Conservation (phyloP, 257 asterid genomes). For the Capsicum pubescens region DNA sequence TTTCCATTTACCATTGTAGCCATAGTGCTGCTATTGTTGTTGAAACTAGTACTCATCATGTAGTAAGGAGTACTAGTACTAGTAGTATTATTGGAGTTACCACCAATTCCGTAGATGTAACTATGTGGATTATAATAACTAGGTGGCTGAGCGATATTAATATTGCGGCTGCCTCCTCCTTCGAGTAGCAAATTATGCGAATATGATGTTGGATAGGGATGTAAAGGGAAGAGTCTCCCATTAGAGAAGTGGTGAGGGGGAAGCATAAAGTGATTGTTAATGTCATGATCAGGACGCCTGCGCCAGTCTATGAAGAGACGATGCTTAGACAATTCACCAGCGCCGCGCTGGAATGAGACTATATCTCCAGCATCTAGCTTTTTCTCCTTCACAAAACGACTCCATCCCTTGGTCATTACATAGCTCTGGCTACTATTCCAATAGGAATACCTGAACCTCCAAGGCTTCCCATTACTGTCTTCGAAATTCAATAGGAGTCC, state of each 20-base stretch:
- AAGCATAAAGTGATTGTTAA: neutral
- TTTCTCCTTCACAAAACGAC: constrained; percentile 86
- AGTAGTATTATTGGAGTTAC: neutral
- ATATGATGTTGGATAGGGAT: constrained; percentile 17
- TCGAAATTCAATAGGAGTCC: constrained; percentile 83
- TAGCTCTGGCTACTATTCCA: constrained; percentile 99
- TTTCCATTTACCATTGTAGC: constrained; percentile 51
- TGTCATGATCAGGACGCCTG: constrained; percentile 67
- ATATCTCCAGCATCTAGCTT: constrained; percentile 87
- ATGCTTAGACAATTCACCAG: constrained; percentile 58
- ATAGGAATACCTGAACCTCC: constrained; percentile 91
- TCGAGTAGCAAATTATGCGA: constrained; percentile 44
- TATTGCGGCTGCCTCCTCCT: constrained; percentile 47
- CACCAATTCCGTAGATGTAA: constrained; percentile 12
- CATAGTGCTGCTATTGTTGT: constrained; percentile 5
- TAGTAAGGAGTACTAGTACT: neutral
- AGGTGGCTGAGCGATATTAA: neutral
- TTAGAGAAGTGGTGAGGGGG: constrained; percentile 8
- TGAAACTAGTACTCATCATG: neutral
- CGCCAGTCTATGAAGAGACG: constrained; percentile 88
- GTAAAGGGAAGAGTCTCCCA: neutral
- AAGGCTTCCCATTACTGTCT: constrained; percentile 84
- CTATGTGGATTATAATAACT: constrained; percentile 13
- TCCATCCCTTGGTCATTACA: constrained; percentile 97
- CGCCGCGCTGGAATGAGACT: constrained; percentile 82